Conservation (phyloP, 306 rosid genomes). For the Erythrophleum fordii region DNA sequence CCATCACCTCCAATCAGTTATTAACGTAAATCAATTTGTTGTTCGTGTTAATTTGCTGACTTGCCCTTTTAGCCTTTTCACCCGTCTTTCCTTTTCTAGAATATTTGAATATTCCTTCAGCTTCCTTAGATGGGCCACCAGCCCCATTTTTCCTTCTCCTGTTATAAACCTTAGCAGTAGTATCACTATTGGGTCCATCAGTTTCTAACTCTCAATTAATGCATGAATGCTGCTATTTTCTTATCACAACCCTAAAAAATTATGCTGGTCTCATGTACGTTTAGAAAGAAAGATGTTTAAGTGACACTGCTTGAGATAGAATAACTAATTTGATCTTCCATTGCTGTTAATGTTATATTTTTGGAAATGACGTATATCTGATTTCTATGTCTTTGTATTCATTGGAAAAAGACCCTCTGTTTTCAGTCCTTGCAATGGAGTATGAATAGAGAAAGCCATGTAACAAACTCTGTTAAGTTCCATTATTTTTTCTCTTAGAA, state of each 20-base stretch:
- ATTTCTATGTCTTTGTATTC: too few relatives aligned
- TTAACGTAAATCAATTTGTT: too few relatives aligned
- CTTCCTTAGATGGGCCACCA: neutral
- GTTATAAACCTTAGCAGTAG: neutral
- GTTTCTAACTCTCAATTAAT: neutral
- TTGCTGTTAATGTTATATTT: too few relatives aligned
- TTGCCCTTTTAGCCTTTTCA: neutral
- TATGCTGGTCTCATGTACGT: neutral
- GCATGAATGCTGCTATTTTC: neutral
- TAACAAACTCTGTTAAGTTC: constrained; percentile 14
- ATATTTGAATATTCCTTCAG: neutral
- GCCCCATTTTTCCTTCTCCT: neutral
- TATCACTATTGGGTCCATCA: neutral
- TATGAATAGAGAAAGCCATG: too few relatives aligned
- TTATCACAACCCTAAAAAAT: neutral
- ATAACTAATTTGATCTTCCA: neutral
- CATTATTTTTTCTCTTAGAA: constrained; percentile 32
- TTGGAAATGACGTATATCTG: too few relatives aligned
- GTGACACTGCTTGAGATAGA: neutral
- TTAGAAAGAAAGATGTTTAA: neutral
- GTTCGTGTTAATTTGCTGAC: neutral
- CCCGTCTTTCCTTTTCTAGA: neutral
- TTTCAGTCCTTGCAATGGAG: too few relatives aligned
- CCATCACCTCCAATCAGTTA: too few relatives aligned
- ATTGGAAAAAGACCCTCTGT: too few relatives aligned